Evolutionary conservation across 202 grass and related monocot species (phyloP).

Genomic region (Carex arenaria): DNA sequence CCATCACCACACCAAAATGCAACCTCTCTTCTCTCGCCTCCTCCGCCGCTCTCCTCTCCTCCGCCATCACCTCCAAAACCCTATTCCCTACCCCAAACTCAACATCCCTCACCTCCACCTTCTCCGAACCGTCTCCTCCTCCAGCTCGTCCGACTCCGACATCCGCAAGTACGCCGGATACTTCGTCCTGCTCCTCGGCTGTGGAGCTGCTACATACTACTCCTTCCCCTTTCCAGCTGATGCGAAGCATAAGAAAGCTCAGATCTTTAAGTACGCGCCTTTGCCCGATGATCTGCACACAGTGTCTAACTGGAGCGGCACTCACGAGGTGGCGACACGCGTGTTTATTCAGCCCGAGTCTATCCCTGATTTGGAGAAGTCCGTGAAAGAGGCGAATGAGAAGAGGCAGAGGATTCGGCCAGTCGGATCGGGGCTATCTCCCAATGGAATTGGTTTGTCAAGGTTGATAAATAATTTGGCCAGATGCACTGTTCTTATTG

Average conservation of each 20-base stretch:
- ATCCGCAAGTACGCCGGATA: constrained; percentile 73
- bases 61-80: constrained; percentile 2
- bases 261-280: constrained; percentile 72
- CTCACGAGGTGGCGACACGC: constrained; percentile 74
- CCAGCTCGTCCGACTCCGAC: constrained; percentile 40
- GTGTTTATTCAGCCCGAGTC: constrained; percentile 76
- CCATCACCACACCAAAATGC: constrained; percentile 23
- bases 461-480: constrained; percentile 11
- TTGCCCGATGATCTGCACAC: constrained; percentile 75
- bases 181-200: constrained; percentile 55
- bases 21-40: constrained; percentile 42
- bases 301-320: constrained; percentile 90
- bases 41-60: constrained; percentile 23
- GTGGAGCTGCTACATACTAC: constrained; percentile 77
- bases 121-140: constrained; percentile 33
- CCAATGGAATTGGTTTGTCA: constrained; percentile 71
- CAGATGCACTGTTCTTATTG: background rate
- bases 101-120: constrained; percentile 20
- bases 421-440: constrained; percentile 70
- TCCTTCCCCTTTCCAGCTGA: constrained; percentile 60
- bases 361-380: constrained; percentile 47
- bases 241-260: constrained; percentile 76
- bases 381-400: constrained; percentile 46
- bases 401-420: constrained; percentile 60
- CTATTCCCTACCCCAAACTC: background rate